Evolutionary conservation across 1,284 basidiomycete genomes (phyloP), one percentile per base, ranked within the genome.

Genomic region (Ganoderma lucidum): DNA sequence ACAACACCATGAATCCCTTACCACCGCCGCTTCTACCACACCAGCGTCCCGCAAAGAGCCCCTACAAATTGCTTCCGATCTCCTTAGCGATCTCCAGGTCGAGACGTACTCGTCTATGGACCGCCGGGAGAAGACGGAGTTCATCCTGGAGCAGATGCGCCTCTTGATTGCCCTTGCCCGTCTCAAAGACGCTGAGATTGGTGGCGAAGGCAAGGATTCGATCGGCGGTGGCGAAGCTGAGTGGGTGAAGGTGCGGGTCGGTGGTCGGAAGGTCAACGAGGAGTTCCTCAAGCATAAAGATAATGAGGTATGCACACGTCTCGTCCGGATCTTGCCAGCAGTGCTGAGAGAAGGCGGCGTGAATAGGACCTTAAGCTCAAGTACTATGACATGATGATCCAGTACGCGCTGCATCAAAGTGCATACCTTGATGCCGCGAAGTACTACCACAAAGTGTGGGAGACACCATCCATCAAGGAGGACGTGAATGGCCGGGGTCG

Each of bases 31-130:
- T 12, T 82, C 85, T 2, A 77, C 83, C 32, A 81, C 84, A 48
- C 75, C 87, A 5, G 80, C 87, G 12, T 78, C 85, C 6, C 76
- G 83, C 56, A 90, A 89, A 77, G 88, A 94, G 74, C 88, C 92
- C 65, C 81, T 96, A 51, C 89, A 93, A 75, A 92, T 89, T 0
- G 94, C 95, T 0, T 97, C 95, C 0, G 96, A 98, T 73, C 84
- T 98, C 41, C 87, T 99, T 71, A 94, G 93, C 64, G 98, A 99
- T 66, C 90, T 99, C 0, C 96, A 98, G 82, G 97, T 99, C 58
- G 98, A 99, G 83, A 99, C 98, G 2, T 99, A 99, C 79, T 98
- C 96, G 32, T 96, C 94, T 15, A 99, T 99, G 97, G 96, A 98
- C 75, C 91, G 97, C 72, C 85, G 95, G 76, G 98, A 99, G 82